phyloP scores from a whole-genome alignment of 2,329 filamentous ascomycete genomes.

The Diplodia sapinea region DNA sequence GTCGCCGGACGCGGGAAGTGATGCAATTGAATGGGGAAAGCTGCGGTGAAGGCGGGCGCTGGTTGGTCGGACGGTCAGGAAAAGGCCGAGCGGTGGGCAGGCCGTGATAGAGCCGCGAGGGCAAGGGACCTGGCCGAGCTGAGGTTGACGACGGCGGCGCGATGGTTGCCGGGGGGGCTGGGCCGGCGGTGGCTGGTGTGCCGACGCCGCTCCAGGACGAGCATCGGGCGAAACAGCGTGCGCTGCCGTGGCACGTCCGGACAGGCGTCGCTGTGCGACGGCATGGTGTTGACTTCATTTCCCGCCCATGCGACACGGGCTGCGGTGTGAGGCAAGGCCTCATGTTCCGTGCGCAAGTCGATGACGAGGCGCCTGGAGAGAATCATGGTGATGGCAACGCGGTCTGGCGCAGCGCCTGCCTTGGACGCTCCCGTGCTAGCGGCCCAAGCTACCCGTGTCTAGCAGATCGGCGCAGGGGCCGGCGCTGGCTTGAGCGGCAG shows the following conservation, averaged over 20 bases:
- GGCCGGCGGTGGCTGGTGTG: slow-evolving; percentile 28
- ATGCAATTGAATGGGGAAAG: slow-evolving; percentile 21
- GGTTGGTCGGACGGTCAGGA: neutral
- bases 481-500: slow-evolving; percentile 12
- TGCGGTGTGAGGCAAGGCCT: slow-evolving; percentile 9
- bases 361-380: slow-evolving; percentile 10
- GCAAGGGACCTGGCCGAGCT: slow-evolving; percentile 23
- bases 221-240: slow-evolving; percentile 20
- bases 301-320: neutral
- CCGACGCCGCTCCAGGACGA: slow-evolving; percentile 7
- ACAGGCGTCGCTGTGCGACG: slow-evolving; percentile 2
- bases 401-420: slow-evolving; percentile 16
- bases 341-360: neutral
- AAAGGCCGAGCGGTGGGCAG: slow-evolving; percentile 1
- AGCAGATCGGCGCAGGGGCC: slow-evolving; percentile 30
- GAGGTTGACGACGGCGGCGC: slow-evolving; percentile 11
- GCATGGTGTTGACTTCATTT: slow-evolving; percentile 23
- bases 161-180: slow-evolving; percentile 14
- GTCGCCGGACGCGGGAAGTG: slow-evolving; percentile 23
- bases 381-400: neutral
- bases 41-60: neutral
- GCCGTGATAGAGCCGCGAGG: slow-evolving; percentile 21
- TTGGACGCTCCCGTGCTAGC: slow-evolving; percentile 28
- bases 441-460: slow-evolving; percentile 9
- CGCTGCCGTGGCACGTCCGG: slow-evolving; percentile 4